These are phyloP conservation scores for Rhodosporidiobolus odoratus DNA, from an alignment of 768 basidiomycete species.

Conservation along the genomic window DNA sequence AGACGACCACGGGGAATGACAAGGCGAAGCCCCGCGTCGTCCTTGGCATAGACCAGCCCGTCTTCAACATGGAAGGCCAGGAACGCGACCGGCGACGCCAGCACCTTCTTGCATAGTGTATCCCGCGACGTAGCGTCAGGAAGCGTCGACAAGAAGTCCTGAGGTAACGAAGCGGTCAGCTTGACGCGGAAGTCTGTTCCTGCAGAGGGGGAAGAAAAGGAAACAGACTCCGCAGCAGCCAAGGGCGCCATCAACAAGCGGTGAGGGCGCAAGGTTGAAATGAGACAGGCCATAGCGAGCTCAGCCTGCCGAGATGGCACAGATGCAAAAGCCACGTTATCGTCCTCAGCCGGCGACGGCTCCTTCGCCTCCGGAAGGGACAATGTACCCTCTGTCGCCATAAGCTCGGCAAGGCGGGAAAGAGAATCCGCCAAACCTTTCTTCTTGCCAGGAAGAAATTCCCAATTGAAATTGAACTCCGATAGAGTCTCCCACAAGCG, in stretches of 20 bases:
- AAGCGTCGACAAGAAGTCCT: background rate
- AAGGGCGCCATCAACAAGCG: background rate
- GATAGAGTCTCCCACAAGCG: conserved; percentile 7
- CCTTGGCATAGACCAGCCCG: background rate
- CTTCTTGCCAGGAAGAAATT: background rate
- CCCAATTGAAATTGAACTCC: background rate
- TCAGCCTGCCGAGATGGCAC: background rate
- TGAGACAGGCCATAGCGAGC: background rate
- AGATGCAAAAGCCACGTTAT: background rate
- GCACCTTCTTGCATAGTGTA: background rate
- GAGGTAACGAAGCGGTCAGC: background rate
- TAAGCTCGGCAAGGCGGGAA: conserved; percentile 5
- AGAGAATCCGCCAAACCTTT: background rate
- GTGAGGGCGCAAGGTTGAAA: background rate
- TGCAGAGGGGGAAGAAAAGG: background rate
- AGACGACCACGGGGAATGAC: no score
- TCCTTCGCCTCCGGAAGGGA: background rate
- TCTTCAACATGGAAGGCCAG: background rate
- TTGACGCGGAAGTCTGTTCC: no score
- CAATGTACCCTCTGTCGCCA: background rate
- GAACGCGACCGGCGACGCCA: background rate
- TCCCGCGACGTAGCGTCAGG: background rate
- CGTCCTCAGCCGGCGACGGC: background rate
- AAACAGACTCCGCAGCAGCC: background rate
- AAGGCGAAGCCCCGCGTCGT: background rate